Conservation (phyloP, 2,329 filamentous ascomycete genomes). For the Monilinia fructigena region DNA sequence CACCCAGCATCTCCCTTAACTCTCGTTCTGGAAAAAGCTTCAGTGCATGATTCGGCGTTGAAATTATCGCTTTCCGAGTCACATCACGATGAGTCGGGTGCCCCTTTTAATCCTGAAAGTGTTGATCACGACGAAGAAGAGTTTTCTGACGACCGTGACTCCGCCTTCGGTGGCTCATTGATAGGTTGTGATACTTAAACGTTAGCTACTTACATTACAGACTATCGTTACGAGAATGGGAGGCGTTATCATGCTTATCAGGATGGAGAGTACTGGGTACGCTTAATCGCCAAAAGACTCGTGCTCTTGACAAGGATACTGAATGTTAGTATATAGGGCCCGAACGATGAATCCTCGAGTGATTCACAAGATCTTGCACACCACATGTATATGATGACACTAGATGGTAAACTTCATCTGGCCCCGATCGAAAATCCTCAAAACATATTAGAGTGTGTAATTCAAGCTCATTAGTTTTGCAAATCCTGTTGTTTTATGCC, state of each 20-base stretch:
- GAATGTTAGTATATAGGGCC: constrained; percentile 34
- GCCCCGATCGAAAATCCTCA: constrained; percentile 29
- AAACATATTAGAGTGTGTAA: constrained; percentile 37
- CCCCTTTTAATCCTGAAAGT: background rate
- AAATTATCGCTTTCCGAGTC: background rate
- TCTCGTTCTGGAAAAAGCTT: background rate
- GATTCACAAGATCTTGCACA: constrained; percentile 47
- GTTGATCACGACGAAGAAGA: constrained; percentile 7
- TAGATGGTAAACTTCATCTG: constrained; percentile 30
- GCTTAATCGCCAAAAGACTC: background rate
- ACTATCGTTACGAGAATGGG: constrained; percentile 44
- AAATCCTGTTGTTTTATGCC: too few relatives aligned
- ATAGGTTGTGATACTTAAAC: constrained; percentile 31
- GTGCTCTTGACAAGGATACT: background rate
- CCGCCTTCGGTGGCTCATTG: constrained; percentile 27
- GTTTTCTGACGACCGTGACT: constrained; percentile 26
- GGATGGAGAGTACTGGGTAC: constrained; percentile 41
- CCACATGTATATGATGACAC: constrained; percentile 40
- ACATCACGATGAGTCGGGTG: background rate
- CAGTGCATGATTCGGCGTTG: background rate
- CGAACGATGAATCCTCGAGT: constrained; percentile 46
- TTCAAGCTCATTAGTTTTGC: background rate
- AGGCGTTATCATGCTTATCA: constrained; percentile 46
- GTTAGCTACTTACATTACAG: constrained; percentile 30
- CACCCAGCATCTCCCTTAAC: background rate